A percentile compares a stretch with the other conserved stretches of the same genome.
phyloP scores from a whole-genome alignment of 2,329 filamentous ascomycete genomes.

The Allantophomopsis cytisporea region DNA sequence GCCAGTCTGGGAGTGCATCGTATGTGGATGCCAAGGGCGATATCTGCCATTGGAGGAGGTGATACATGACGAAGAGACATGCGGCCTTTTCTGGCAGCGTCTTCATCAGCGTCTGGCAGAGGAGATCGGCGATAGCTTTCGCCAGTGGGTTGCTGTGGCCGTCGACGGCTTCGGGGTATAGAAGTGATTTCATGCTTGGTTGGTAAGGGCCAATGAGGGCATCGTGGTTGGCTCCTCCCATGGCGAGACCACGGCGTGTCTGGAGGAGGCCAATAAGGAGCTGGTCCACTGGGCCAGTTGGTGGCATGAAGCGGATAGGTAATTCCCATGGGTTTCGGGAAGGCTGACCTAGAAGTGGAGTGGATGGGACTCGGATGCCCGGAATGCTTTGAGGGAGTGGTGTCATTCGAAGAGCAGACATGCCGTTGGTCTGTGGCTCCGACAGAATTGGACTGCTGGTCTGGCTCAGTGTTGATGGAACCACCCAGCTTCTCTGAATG shows the following conservation, averaged over 20 bases:
- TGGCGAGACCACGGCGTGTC: conserved; percentile 20
- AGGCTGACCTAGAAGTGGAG: conserved; percentile 12
- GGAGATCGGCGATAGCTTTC: conserved; percentile 16
- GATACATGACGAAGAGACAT: conserved; percentile 9
- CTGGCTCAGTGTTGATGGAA: no score
- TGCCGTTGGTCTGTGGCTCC: no score
- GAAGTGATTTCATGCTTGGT: conserved; percentile 20
- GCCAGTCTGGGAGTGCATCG: conserved; percentile 11
- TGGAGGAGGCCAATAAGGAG: conserved; percentile 22
- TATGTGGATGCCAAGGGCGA: conserved; percentile 7
- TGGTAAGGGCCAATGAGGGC: conserved; percentile 19
- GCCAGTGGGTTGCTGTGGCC: conserved; percentile 12
- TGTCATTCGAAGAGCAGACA: not conserved
- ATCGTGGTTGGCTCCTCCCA: conserved; percentile 11
- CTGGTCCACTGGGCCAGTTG: conserved; percentile 20
- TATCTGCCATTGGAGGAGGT: conserved; percentile 13
- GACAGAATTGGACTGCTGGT: no score
- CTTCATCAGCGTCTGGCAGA: conserved; percentile 5
- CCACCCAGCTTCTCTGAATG: no score
- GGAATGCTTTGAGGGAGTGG: not conserved
- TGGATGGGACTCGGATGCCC: not conserved
- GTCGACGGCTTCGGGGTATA: conserved; percentile 15
- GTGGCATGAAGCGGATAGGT: conserved; percentile 17
- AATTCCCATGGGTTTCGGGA: conserved; percentile 16
- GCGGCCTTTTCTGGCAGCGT: conserved; percentile 9